A percentile compares a stretch with the other conserved stretches of the same genome.
phyloP scores from a whole-genome alignment of 495 filamentous ascomycete genomes.

The Aspergillus asperescens region DNA sequence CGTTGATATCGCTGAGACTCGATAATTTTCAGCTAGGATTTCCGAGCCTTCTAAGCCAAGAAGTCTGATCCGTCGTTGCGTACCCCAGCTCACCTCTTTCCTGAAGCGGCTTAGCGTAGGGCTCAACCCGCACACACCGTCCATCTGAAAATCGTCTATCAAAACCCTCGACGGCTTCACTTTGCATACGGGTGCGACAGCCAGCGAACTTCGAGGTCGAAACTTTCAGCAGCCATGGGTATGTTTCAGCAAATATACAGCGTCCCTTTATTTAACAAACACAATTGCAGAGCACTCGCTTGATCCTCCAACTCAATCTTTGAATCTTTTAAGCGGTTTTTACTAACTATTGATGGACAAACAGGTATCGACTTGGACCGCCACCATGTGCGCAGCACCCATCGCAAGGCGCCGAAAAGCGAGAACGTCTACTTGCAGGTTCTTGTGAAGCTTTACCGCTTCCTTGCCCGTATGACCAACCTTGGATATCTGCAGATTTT shows the following conservation, averaged over 20 bases:
- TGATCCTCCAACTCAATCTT: neutral
- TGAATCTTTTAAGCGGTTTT: neutral
- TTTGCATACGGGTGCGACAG: conserved; percentile 43
- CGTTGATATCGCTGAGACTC: too few relatives aligned
- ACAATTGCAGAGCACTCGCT: neutral
- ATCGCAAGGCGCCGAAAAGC: conserved; percentile 94
- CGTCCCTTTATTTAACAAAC: neutral
- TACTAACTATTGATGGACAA: conserved; percentile 1
- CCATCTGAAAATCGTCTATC: conserved; percentile 41
- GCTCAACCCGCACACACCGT: conserved; percentile 47
- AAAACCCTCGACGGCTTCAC: conserved; percentile 39
- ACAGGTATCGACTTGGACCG: conserved; percentile 64
- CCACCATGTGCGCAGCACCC: conserved; percentile 81
- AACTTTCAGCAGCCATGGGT: conserved; percentile 48
- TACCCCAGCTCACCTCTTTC: conserved; percentile 11
- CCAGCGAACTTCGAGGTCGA: conserved; percentile 43
- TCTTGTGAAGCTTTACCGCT: conserved; percentile 97
- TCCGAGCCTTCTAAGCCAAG: too few relatives aligned
- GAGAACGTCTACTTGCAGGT: conserved; percentile 98
- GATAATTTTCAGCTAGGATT: too few relatives aligned
- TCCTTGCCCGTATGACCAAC: conserved; percentile 80
- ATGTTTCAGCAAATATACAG: conserved; percentile 17
- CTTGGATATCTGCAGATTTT: neutral
- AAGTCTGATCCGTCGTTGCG: too few relatives aligned
- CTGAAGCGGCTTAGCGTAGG: conserved; percentile 38